Evolutionary conservation across 148 eudicot species (phyloP).

Genomic region (Euryodendron excelsum): DNA sequence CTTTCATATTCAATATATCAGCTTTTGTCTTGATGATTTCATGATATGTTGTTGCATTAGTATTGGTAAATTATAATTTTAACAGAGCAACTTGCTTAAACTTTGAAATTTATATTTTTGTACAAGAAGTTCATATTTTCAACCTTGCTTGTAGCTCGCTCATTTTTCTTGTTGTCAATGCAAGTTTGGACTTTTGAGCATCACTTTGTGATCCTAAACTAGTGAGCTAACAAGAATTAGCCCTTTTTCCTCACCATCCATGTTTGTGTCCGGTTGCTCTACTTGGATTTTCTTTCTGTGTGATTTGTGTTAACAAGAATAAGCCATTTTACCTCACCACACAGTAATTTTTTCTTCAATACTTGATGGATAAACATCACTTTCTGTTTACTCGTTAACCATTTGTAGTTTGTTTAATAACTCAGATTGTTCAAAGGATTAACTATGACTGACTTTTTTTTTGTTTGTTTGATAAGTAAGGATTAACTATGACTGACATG

Average conservation of each 20-base stretch:
- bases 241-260: not conserved
- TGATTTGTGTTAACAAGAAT: not conserved
- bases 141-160: not conserved
- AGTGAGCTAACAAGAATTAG: not conserved
- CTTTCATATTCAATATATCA: not conserved
- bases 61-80: not conserved
- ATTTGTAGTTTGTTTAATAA: not conserved
- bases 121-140: not conserved
- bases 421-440: not conserved
- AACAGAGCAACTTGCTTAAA: not conserved
- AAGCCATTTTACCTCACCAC: not conserved
- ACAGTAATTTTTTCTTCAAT: not conserved
- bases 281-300: conserved; percentile 2
- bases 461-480: too few relatives aligned
- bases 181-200: not conserved
- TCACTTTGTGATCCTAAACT: not conserved
- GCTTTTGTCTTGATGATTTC: not conserved
- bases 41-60: not conserved
- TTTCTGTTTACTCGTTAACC: not conserved
- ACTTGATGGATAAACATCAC: too few relatives aligned
- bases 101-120: not conserved
- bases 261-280: not conserved
- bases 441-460: too few relatives aligned
- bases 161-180: not conserved
- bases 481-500: not conserved